Base-by-base conservation (phyloP, 2,329 filamentous ascomycete genomes). In the Pezizomycotina sp. region DNA sequence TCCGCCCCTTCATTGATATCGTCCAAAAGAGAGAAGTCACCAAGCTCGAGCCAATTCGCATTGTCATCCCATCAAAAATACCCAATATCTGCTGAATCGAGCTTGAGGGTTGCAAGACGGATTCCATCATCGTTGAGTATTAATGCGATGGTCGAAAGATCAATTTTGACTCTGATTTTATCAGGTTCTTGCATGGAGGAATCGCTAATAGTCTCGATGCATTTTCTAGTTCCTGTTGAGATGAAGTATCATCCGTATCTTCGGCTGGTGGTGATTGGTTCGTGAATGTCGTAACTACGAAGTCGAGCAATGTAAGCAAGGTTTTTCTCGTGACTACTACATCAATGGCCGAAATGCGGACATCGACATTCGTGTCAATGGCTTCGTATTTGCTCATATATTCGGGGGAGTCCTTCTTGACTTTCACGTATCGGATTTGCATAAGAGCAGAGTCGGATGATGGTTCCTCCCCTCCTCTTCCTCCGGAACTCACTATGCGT, bases 101-200 rank as follows among this genome's bases (percentile, higher is more conserved):
- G 72, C 35, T 83, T 89, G 12, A 98, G 60, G 0, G 89, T 98
- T 18, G 89, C 89, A 18, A 99, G 66, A 16, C 89, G 74, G 39
- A 95, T 91, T 0, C 89, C 89, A 55, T 99, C 91, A 47, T 98
- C 95, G 55, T 99, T 99, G 36, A 99, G 64, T 45, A 98, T 86
- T 18, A 98, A 66, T 2, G 82, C 73, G 46, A 99, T 92, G 61
- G 79, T 84, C 60, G 92, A 91, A 45, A 99, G 62, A 44, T 93
- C 77, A 26, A 91, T 76, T 57, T 92, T 92, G 56, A 99, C 86
- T 15, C 83, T 74, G 47, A 98, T 89, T 46, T 89, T 91, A 37
- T 79, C 78, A 18, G 62, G 59, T 16, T 74, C 62, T 9, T 56
- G 41, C 5, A 49, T 36, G 16, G 14, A 56, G 31, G 56, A 50